Conservation (phyloP, 2,329 filamentous ascomycete species). For the Emergomyces pasteurianus region DNA sequence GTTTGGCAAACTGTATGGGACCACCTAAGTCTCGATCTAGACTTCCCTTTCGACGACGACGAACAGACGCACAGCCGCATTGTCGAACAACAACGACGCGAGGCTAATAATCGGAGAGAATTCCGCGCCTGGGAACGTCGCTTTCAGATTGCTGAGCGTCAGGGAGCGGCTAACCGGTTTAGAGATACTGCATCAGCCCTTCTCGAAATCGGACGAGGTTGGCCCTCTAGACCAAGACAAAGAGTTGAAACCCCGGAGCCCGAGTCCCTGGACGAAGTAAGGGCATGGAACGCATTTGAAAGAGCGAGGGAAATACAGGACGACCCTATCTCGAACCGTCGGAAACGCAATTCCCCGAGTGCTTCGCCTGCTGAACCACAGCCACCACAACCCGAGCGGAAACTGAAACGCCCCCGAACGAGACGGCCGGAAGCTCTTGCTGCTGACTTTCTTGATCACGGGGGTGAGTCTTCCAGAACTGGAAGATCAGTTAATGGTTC, state of each 20-base stretch:
- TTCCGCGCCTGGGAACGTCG: constrained; percentile 70
- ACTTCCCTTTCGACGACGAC: constrained; percentile 72
- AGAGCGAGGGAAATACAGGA: constrained; percentile 61
- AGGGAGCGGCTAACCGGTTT: constrained; percentile 64
- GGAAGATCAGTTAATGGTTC: constrained; percentile 17
- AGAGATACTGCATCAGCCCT: constrained; percentile 53
- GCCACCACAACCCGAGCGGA: constrained; percentile 60
- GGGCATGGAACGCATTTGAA: constrained; percentile 85
- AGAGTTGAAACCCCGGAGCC: constrained; percentile 40
- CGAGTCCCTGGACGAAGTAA: constrained; percentile 67
- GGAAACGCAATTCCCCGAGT: constrained; percentile 66
- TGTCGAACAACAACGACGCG: constrained; percentile 38
- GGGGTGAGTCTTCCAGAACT: constrained; percentile 28
- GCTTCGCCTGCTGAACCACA: constrained; percentile 57
- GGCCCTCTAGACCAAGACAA: constrained; percentile 30
- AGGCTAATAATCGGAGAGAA: constrained; percentile 44
- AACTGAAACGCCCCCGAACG: constrained; percentile 76
- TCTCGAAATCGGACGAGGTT: constrained; percentile 39
- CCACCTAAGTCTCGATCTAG: constrained; percentile 61
- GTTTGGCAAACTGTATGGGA: constrained; percentile 90
- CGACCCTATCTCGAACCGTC: constrained; percentile 29
- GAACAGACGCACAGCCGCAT: constrained; percentile 50
- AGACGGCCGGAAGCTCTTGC: constrained; percentile 49
- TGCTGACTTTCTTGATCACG: constrained; percentile 22
- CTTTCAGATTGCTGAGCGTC: constrained; percentile 65